Conservation (phyloP, 805 yeast genomes). For the fission yeast (Schizosaccharomyces pombe) region ASM294v3 CU329670.1:3345001-3345500, state of each 20-base stretch:
- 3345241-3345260: constrained; percentile 77
- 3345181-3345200: constrained; percentile 91
- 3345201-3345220: constrained; percentile 71
- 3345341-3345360: constrained; percentile 59
- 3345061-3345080: constrained; percentile 82
- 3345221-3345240: constrained; percentile 86
- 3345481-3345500: constrained; percentile 90
- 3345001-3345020: neutral
- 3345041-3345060: constrained; percentile 95
- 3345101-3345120: constrained; percentile 72
- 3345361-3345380: constrained; percentile 62
- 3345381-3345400: constrained; percentile 63
- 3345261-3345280: constrained; percentile 83
- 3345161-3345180: constrained; percentile 75
- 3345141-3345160: constrained; percentile 82
- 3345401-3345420: constrained; percentile 91
- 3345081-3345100: constrained; percentile 22
- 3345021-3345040: constrained; percentile 37
- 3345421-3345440: constrained; percentile 87
- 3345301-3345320: constrained; percentile 82
- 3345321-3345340: constrained; percentile 93
- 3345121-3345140: constrained; percentile 90
- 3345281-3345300: constrained; percentile 95
- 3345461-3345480: constrained; percentile 70
- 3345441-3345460: constrained; percentile 60